Evolutionary conservation across 352 stramenopile species (phyloP).

Genomic region (Phytophthora pseudosyringae): DNA sequence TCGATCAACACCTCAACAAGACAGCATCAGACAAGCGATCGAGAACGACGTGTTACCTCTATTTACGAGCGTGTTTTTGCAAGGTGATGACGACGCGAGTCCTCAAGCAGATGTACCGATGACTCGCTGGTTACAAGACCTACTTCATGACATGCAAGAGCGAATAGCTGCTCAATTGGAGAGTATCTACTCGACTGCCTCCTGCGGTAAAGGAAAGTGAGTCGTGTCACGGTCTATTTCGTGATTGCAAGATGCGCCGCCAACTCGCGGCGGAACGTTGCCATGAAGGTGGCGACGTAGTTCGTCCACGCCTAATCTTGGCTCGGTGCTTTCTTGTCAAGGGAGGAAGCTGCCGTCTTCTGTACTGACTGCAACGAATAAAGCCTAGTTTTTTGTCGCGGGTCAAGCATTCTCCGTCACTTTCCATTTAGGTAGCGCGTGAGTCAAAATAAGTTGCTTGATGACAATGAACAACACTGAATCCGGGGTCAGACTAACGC

Average conservation of each 20-base stretch:
- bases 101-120: conserved; percentile 14
- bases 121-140: conserved; percentile 57
- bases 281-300: conserved; percentile 28
- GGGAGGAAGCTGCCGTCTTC: neutral
- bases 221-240: conserved; percentile 21
- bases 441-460: no score
- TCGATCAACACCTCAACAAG: conserved; percentile 32
- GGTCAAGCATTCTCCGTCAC: no score
- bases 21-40: conserved; percentile 62
- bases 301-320: conserved; percentile 28
- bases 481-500: no score
- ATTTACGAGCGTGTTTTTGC: conserved; percentile 57
- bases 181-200: conserved; percentile 33
- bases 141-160: conserved; percentile 77
- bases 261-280: conserved; percentile 30
- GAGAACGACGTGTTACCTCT: conserved; percentile 71
- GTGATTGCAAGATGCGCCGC: conserved; percentile 10
- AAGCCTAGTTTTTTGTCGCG: no score
- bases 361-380: neutral
- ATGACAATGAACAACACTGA: no score
- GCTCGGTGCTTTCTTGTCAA: neutral
- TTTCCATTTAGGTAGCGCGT: no score
- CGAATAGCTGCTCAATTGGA: conserved; percentile 70
- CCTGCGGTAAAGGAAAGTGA: conserved; percentile 1
- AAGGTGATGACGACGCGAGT: conserved; percentile 43